Conservation (phyloP, 305 asterid species). For the Fraxinus sp. region DNA sequence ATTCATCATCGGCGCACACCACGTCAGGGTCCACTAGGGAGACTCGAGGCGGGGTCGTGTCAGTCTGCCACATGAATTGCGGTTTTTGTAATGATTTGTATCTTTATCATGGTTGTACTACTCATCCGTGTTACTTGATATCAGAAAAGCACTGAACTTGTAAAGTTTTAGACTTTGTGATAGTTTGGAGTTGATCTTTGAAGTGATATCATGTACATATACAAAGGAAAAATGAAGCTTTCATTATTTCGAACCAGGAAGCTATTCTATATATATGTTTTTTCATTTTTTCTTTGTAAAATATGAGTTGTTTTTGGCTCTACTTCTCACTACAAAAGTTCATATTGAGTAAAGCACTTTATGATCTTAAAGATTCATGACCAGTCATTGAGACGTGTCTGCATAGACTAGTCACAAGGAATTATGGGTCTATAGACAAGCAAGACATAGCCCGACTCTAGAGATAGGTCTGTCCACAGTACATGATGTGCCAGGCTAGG, state of each 20-base stretch:
- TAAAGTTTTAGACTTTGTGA: not conserved
- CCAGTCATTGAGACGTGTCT: too few species aligned
- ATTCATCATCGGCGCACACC: too few species aligned
- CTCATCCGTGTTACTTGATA: slow-evolving; percentile 72
- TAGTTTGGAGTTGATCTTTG: not conserved
- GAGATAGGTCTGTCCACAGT: not conserved
- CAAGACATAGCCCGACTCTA: not conserved
- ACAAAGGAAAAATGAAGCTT: not conserved
- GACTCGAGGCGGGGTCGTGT: too few species aligned
- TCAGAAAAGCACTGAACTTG: not conserved
- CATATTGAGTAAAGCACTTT: not conserved
- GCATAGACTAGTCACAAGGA: too few species aligned
- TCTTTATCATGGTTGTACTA: slow-evolving; percentile 76
- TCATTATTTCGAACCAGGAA: not conserved
- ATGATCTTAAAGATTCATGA: not conserved
- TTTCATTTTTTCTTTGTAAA: not conserved
- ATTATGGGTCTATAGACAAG: not conserved
- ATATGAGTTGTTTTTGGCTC: not conserved
- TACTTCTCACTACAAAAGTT: not conserved
- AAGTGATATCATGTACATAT: slow-evolving; percentile 11
- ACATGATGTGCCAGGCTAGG: not conserved
- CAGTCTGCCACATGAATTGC: slow-evolving; percentile 61
- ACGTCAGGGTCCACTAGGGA: too few species aligned
- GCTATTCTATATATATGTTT: not conserved
- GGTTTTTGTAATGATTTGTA: slow-evolving; percentile 61